Base-by-base conservation (phyloP, 179 eudicot species). In the Camellia oleifera region DNA sequence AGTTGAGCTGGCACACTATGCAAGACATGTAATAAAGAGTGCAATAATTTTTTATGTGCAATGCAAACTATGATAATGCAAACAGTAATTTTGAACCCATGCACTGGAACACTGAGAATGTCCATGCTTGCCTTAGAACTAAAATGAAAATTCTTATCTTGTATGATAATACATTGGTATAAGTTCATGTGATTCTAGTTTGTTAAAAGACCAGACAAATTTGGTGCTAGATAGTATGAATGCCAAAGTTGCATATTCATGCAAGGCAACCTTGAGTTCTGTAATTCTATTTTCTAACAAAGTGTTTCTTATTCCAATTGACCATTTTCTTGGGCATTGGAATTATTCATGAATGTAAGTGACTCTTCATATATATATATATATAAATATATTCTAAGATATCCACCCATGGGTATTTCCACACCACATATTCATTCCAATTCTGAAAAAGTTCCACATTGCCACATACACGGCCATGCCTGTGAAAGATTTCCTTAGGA, bases 201-300 rank as follows among this genome's bases (percentile, higher is more conserved):
- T 10, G 54, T 71, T 50, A 17, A 32, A 48, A 48, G 56, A 18
- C 74, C 23, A 46, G 40, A 14, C 32, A 48, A 2, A n/a, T 46
- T 42, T 71, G 40, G 10, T 48, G 32, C 40, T 32, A 66, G 14
- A 66, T 23, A 67, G 15, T 67, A 11, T 67, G 48, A 12, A 10
- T 67, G 48, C n/a, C 14, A 66, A 66, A 26, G 17, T 66, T 66
- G n/a, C 70, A 66, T 32, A 32, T 66, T n/a, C n/a, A 70, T 70
- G 74, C 32, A 0, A 6, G 12, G 48, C 32, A 48, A 18, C 74
- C 23, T n/a, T 71, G 57, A 46, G 74, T 71, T 71, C 48, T 45
- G 50, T 46, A 46, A 58, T 71, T 71, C 48, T 45, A 71, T 46
- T 50, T 18, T 71, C 14, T 48, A 17, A 48, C 12, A 8, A 9